Conservation (phyloP, 2,329 filamentous ascomycete species). For the Aspergillus vadensis region DNA sequence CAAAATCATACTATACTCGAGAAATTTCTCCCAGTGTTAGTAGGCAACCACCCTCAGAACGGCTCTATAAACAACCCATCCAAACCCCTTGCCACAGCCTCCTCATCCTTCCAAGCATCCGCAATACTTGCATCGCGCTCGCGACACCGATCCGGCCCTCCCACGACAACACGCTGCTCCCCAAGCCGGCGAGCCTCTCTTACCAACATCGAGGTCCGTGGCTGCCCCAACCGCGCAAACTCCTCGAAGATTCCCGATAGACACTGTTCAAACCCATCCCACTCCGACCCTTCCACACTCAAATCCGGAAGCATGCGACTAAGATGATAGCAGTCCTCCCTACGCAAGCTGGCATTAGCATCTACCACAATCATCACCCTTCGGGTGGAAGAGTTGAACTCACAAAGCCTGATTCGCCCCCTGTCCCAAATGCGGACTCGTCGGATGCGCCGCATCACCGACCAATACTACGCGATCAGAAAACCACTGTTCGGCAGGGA, state of each 20-base stretch:
- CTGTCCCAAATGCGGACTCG: constrained; percentile 10
- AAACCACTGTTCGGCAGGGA: neutral
- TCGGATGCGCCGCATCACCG: constrained; percentile 13
- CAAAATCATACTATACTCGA: neutral
- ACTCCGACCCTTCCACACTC: neutral
- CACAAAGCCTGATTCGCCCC: constrained; percentile 13
- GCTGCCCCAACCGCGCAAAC: constrained; percentile 3
- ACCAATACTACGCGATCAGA: constrained; percentile 2
- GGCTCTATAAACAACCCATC: neutral
- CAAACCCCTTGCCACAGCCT: neutral
- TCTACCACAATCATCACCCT: neutral
- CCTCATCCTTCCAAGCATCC: neutral
- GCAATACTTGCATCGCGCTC: constrained; percentile 3
- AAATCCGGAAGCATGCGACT: neutral
- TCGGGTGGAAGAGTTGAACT: neutral
- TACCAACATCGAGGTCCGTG: neutral
- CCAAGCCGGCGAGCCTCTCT: constrained; percentile 5
- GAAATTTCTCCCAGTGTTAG: too few species aligned
- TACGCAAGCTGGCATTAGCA: neutral
- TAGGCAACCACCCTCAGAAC: neutral
- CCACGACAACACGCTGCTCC: constrained; percentile 2
- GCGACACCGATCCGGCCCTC: neutral
- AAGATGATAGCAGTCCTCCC: constrained; percentile 11
- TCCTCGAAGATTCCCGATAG: neutral
- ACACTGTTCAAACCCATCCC: neutral